Percentiles rank a stretch among this genome's conserved stretches.
These are phyloP conservation scores for Apiotrichum veenhuisii DNA, from an alignment of 1,284 basidiomycete species.

Conservation along the genomic window DNA sequence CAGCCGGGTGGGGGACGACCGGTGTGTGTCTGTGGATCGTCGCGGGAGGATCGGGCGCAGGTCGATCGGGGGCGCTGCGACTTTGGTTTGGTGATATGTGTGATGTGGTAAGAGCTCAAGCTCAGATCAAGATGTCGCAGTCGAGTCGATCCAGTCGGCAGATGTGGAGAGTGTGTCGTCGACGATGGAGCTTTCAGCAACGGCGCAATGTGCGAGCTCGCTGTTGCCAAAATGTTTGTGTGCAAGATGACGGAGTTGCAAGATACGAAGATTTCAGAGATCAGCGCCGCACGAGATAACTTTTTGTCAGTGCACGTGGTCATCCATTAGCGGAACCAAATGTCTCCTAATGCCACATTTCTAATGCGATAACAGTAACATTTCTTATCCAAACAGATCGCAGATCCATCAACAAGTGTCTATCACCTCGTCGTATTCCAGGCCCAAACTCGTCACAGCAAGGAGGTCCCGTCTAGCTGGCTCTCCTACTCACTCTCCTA, in stretches of 20 bases:
- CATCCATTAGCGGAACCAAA: slow-evolving; percentile 1
- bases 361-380: not conserved
- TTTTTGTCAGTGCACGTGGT: too few species aligned
- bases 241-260: not conserved
- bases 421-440: not conserved
- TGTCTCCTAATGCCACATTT: not conserved
- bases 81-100: too few species aligned
- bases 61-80: too few species aligned
- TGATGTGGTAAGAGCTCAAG: too few species aligned
- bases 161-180: too few species aligned
- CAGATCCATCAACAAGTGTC: not conserved
- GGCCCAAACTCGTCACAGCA: too few species aligned
- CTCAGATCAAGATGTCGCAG: too few species aligned
- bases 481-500: not conserved
- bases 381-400: not conserved
- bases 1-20: not conserved
- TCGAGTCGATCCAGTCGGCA: too few species aligned
- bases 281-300: too few species aligned
- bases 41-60: too few species aligned
- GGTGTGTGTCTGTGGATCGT: not conserved
- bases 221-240: not conserved
- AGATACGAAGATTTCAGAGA: slow-evolving; percentile 3
- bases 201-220: not conserved
- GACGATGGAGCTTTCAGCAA: not conserved
- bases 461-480: too few species aligned